Evolutionary conservation across 179 eudicot genomes (phyloP).

Genomic region (Nepenthes alata): DNA sequence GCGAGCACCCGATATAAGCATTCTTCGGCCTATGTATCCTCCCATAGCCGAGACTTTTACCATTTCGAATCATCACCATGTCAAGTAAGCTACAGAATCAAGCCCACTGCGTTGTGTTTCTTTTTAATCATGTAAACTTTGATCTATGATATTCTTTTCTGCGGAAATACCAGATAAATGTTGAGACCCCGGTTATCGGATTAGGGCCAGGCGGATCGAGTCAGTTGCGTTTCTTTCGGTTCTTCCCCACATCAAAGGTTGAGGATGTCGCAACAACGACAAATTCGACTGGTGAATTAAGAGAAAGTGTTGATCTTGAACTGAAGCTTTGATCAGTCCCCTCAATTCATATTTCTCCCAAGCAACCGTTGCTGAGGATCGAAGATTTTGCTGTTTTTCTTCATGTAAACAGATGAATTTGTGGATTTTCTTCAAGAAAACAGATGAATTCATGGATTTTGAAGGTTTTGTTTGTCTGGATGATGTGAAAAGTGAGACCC

Average conservation of each 20-base stretch:
- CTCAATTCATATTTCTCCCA: background rate
- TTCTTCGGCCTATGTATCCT: slow-evolving; percentile 6
- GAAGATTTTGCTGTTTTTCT: background rate
- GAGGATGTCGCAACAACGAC: slow-evolving; percentile 7
- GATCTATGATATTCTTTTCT: background rate
- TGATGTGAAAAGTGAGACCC: background rate
- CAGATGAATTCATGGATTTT: no score
- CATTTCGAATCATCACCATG: slow-evolving; percentile 15
- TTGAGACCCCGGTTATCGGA: slow-evolving; percentile 7
- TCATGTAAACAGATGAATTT: background rate
- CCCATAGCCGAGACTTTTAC: slow-evolving; percentile 7
- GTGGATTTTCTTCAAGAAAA: no score
- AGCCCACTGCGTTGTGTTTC: background rate
- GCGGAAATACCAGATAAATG: slow-evolving; percentile 18
- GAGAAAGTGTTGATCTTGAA: slow-evolving; percentile 46
- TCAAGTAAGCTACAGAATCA: slow-evolving; percentile 21
- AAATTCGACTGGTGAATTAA: slow-evolving; percentile 13
- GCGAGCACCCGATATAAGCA: slow-evolving; percentile 14
- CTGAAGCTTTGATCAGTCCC: slow-evolving; percentile 29
- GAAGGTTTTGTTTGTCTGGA: background rate
- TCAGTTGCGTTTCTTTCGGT: slow-evolving; percentile 24
- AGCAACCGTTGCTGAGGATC: background rate
- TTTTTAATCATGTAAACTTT: background rate
- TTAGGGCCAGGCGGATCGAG: slow-evolving; percentile 15
- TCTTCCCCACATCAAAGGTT: slow-evolving; percentile 24